Base-by-base conservation (phyloP, 2,329 filamentous ascomycete genomes). In the Fusarium lyarnte region DNA sequence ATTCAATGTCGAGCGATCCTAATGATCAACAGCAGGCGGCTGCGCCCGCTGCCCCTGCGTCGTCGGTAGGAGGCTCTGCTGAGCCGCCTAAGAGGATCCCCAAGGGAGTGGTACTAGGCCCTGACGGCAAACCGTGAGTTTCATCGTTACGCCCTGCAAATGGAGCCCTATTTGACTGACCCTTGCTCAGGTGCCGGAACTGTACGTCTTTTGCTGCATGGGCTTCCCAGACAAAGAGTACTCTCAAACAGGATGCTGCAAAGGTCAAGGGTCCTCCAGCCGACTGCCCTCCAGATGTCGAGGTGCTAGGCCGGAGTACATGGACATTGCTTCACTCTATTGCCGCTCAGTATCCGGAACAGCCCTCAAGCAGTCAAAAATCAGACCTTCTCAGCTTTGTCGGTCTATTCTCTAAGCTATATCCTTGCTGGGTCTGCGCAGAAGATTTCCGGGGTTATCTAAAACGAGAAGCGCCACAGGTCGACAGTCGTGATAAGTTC, bases 241-340 rank as follows among this genome's bases (percentile, higher is more conserved):
- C 85, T 51, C 84, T 80, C 49, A 79, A 78, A 58, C 71, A 73
- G 27, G 66, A 73, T 8, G 64, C 84, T 21, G 73, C 82, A 42
- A 52, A 79, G 29, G 63, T 84, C 19, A 78, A 80, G n/a, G 72
- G 82, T 39, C 79, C 84, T 19, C 85, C 87, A 12, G 70, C 85
- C 63, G 93, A 97, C 82, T 98, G 95, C 80, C 96, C 96, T 0
- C 92, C 96, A 2, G 95, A 98, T 79, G 94, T 98, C 72, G 94
- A 97, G 79, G 84, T 87, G 21, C 90, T 99, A 8, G 96, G 96
- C 53, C 93, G 94, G 70, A 91, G 91, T 67, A 93, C 94, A 17
- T 99, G 96, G 96, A 98, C 94, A 1, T 88, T 99, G 25, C 89
- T 99, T 3, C 96, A 99, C 85, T 92, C 93, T 13, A 93, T 99